These are phyloP conservation scores for Rugonectria rugulosa DNA, from an alignment of 2,329 filamentous ascomycete species.

Conservation along the genomic window DNA sequence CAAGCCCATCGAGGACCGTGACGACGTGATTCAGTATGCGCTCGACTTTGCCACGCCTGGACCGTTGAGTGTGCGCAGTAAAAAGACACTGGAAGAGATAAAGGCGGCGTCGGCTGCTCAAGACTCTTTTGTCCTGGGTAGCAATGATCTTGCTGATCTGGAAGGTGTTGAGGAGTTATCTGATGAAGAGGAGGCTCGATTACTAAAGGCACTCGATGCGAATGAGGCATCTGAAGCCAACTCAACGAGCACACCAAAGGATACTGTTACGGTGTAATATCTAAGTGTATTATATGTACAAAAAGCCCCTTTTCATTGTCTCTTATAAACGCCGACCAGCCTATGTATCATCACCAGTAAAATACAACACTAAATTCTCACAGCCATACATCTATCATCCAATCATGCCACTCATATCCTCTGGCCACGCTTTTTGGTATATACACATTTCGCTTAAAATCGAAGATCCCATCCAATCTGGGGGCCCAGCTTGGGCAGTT, in stretches of 20 bases:
- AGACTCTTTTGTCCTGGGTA: constrained; percentile 55
- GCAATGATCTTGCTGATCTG: constrained; percentile 47
- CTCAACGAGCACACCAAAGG: constrained; percentile 16
- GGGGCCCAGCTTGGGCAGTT: constrained; percentile 86
- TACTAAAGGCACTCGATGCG: constrained; percentile 45
- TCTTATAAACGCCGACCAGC: constrained; percentile 35
- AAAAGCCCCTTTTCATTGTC: constrained; percentile 31
- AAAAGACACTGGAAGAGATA: constrained; percentile 49
- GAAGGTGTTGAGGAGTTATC: constrained; percentile 50
- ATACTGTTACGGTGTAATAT: constrained; percentile 34
- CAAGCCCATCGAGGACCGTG: constrained; percentile 45
- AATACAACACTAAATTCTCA: constrained; percentile 26
- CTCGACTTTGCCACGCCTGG: constrained; percentile 53
- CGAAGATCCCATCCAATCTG: constrained; percentile 80
- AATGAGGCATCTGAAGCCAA: constrained; percentile 28
- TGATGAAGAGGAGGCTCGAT: constrained; percentile 46
- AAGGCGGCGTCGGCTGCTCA: constrained; percentile 48
- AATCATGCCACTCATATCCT: not conserved
- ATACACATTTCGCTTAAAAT: constrained; percentile 53
- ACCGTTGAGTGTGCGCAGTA: constrained; percentile 45
- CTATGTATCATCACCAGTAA: constrained; percentile 34
- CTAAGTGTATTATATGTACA: constrained; percentile 40
- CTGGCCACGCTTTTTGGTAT: not conserved
- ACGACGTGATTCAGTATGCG: constrained; percentile 50
- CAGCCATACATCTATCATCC: constrained; percentile 27